Conservation (phyloP, 2,329 filamentous ascomycete species). For the Neophaeococcomyces aloes region DNA sequence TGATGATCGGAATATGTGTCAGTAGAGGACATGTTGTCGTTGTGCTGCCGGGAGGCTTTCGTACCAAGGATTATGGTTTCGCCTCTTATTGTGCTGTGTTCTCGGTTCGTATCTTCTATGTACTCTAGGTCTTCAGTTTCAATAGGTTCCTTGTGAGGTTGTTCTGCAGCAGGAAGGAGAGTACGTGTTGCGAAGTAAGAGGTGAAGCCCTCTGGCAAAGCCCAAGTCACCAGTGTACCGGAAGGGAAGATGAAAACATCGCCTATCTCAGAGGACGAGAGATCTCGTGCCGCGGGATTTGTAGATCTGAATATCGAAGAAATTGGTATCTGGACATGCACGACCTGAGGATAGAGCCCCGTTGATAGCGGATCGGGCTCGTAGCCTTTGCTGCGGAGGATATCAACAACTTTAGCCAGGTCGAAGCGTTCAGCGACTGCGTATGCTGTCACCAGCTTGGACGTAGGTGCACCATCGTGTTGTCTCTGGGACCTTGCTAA, state of each 20-base stretch:
- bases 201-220: conserved; percentile 65
- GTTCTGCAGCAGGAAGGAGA: conserved; percentile 64
- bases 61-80: conserved; percentile 86
- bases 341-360: conserved; percentile 53
- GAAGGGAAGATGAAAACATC: conserved; percentile 96
- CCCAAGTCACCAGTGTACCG: conserved; percentile 88
- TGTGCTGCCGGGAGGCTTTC: conserved; percentile 32
- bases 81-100: conserved; percentile 68
- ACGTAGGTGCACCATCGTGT: conserved; percentile 27
- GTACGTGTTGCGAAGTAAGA: conserved; percentile 58
- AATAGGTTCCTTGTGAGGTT: conserved; percentile 58
- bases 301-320: conserved; percentile 36
- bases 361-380: conserved; percentile 53
- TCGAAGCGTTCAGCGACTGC: conserved; percentile 59
- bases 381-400: conserved; percentile 49
- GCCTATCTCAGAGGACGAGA: conserved; percentile 45
- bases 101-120: conserved; percentile 59
- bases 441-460: conserved; percentile 50
- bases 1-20: conserved; percentile 19
- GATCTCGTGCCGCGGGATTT: conserved; percentile 30
- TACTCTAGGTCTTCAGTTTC: conserved; percentile 91
- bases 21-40: conserved; percentile 10
- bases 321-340: conserved; percentile 46
- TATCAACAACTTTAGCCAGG: conserved; percentile 45
- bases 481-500: conserved; percentile 30